phyloP scores from a whole-genome alignment of 2,329 filamentous ascomycete species.

The Bipolaris bicolor region DNA sequence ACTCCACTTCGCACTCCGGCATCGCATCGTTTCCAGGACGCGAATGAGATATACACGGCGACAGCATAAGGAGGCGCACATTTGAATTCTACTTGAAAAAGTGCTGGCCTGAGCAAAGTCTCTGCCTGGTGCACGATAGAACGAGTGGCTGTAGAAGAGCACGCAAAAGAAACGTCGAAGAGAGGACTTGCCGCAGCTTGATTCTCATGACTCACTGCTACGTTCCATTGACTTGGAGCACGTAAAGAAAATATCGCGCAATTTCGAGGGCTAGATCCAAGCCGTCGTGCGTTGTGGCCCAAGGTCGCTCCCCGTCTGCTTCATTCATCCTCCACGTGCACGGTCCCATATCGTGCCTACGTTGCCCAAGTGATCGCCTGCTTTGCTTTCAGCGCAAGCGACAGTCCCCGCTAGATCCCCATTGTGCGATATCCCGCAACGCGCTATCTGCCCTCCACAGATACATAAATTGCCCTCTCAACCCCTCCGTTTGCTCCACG shows the following conservation, averaged over 20 bases:
- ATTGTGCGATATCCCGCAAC: conserved; percentile 3
- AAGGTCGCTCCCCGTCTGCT: neutral
- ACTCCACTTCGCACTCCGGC: neutral
- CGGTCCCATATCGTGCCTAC: conserved; percentile 10
- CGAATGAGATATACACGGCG: neutral
- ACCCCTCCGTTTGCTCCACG: neutral
- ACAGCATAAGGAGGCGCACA: neutral
- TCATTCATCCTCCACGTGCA: conserved; percentile 5
- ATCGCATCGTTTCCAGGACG: neutral
- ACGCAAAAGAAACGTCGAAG: conserved; percentile 3
- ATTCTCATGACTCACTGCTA: neutral
- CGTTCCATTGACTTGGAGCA: conserved; percentile 31
- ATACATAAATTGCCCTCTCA: neutral
- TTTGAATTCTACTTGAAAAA: neutral
- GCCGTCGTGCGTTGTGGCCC: neutral
- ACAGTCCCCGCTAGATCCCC: conserved; percentile 4
- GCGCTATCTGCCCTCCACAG: conserved; percentile 1
- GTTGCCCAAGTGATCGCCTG: conserved; percentile 8
- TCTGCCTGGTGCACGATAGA: neutral
- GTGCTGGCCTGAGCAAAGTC: neutral
- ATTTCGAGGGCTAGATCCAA: neutral
- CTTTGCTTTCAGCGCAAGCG: conserved; percentile 10
- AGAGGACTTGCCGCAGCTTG: neutral
- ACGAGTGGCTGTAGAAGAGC: neutral
- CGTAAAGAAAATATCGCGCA: conserved; percentile 12